These are phyloP conservation scores for Fragosphaeria purpurea DNA, from an alignment of 2,329 filamentous ascomycete genomes.

Conservation along the genomic window DNA sequence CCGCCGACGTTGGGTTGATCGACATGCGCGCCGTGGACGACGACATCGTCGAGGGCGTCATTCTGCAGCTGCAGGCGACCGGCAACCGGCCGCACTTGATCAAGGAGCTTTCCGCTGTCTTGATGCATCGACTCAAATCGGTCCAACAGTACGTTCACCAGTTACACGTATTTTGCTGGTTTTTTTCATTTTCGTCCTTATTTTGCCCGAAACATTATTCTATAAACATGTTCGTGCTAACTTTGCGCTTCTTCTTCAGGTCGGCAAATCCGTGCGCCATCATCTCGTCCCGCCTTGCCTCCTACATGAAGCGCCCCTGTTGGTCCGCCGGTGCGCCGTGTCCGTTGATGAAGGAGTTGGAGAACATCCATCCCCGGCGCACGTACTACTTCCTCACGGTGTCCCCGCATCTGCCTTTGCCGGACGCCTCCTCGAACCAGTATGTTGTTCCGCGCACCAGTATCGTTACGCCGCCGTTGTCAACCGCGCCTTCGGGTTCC, in stretches of 20 bases:
- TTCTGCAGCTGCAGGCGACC: slow-evolving; percentile 78
- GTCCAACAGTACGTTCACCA: slow-evolving; percentile 73
- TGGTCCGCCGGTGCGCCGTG: slow-evolving; percentile 73
- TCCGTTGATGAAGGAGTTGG: slow-evolving; percentile 84
- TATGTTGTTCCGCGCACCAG: slow-evolving; percentile 37
- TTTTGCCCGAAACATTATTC: slow-evolving; percentile 1
- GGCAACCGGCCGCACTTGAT: slow-evolving; percentile 89
- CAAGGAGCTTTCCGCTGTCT: slow-evolving; percentile 77
- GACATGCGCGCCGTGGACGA: slow-evolving; percentile 82
- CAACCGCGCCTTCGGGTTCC: slow-evolving; percentile 54
- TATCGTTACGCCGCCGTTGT: slow-evolving; percentile 77
- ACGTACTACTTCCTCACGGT: slow-evolving; percentile 95
- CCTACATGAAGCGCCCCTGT: slow-evolving; percentile 77
- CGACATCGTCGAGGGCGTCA: slow-evolving; percentile 86
- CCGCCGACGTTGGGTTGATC: slow-evolving; percentile 39
- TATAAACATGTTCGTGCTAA: slow-evolving; percentile 13
- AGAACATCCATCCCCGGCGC: slow-evolving; percentile 83
- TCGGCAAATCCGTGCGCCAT: slow-evolving; percentile 93
- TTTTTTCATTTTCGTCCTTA: slow-evolving; percentile 2
- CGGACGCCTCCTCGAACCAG: slow-evolving; percentile 43
- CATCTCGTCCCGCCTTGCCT: slow-evolving; percentile 81
- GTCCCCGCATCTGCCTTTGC: slow-evolving; percentile 72
- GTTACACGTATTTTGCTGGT: background rate
- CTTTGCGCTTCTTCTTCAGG: slow-evolving; percentile 38
- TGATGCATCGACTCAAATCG: slow-evolving; percentile 65